These are phyloP conservation scores for Ajuga chamaepitys DNA, from an alignment of 257 asterid genomes.

Conservation along the genomic window DNA sequence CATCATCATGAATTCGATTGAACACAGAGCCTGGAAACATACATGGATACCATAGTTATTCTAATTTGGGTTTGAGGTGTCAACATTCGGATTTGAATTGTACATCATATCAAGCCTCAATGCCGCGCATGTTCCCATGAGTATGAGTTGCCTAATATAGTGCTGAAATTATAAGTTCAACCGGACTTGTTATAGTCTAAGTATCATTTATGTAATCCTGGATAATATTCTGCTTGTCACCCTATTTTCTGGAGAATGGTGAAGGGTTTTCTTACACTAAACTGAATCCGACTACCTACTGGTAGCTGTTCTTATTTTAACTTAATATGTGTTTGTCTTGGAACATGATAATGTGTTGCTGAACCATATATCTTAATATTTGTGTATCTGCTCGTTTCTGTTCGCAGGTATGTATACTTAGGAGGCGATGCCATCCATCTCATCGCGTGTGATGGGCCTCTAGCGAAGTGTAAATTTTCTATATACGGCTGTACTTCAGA, in stretches of 20 bases:
- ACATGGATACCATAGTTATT: neutral
- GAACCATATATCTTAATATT: neutral
- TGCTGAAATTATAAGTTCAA: neutral
- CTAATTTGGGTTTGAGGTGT: neutral
- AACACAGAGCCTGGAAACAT: too few species aligned
- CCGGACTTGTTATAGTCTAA: neutral
- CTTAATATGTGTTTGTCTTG: too few species aligned
- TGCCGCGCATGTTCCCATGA: too few species aligned
- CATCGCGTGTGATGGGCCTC: constrained; percentile 18
- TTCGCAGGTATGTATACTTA: constrained; percentile 31
- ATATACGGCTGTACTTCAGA: constrained; percentile 13
- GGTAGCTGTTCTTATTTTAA: too few species aligned
- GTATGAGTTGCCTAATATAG: neutral
- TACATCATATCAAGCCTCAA: too few species aligned
- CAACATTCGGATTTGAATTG: neutral
- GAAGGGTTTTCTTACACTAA: neutral
- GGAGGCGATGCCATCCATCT: constrained; percentile 11
- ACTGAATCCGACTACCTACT: neutral
- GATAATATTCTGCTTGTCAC: too few species aligned
- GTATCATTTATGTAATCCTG: neutral
- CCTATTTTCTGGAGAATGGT: neutral
- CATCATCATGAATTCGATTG: too few species aligned
- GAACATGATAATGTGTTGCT: neutral
- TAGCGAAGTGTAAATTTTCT: constrained; percentile 29
- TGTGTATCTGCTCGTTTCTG: neutral